Conservation (phyloP, 257 asterid species). For the Scutellaria galericulata region DNA sequence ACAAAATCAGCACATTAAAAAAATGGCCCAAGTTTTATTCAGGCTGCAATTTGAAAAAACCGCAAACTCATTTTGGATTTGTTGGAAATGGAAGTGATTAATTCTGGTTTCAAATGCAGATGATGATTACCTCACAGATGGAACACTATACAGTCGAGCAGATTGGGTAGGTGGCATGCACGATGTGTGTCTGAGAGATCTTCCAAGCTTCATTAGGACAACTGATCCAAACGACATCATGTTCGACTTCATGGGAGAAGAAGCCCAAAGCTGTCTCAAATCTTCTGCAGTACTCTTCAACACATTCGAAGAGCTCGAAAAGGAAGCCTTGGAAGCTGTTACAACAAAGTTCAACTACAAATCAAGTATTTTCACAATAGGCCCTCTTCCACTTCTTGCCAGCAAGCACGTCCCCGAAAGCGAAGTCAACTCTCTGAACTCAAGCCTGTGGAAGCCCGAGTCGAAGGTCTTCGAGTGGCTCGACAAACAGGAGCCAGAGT, state of each 20-base stretch:
- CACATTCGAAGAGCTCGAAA: conserved; percentile 54
- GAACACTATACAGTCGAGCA: conserved; percentile 48
- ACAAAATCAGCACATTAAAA: too few relatives aligned
- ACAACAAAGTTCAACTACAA: conserved; percentile 43
- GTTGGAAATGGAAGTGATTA: not conserved
- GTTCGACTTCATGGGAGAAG: conserved; percentile 56
- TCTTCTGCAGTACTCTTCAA: conserved; percentile 57
- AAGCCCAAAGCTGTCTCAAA: conserved; percentile 48
- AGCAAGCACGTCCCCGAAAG: conserved; percentile 28
- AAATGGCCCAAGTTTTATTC: too few relatives aligned
- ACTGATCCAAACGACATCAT: conserved; percentile 64
- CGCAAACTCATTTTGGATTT: too few relatives aligned
- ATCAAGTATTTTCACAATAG: conserved; percentile 47
- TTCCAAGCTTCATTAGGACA: conserved; percentile 56
- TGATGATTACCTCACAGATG: conserved; percentile 54
- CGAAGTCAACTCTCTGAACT: conserved; percentile 39
- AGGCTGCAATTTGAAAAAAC: too few relatives aligned
- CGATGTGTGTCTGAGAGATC: conserved; percentile 50
- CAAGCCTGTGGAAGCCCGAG: conserved; percentile 57
- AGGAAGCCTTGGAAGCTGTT: conserved; percentile 43
- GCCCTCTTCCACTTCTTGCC: conserved; percentile 54
- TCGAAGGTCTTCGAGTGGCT: conserved; percentile 52
- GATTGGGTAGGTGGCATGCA: conserved; percentile 63
- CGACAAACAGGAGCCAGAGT: conserved; percentile 35
- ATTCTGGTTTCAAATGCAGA: conserved; percentile 32